Conservation (phyloP, 305 asterid genomes). For the Fraxinus sp. region DNA sequence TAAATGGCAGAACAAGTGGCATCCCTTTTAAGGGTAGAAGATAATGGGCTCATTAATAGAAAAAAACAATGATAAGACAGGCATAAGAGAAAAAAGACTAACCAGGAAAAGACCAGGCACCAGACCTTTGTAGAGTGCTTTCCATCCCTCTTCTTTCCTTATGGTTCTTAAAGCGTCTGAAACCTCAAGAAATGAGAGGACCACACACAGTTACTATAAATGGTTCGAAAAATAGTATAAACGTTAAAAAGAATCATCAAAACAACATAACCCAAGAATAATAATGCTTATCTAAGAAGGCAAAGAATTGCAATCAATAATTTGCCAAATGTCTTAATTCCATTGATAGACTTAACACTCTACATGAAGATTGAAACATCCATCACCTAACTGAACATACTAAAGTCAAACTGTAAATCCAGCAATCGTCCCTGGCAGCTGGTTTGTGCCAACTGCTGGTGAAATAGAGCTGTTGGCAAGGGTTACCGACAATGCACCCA, state of each 20-base stretch:
- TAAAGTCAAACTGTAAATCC: neutral
- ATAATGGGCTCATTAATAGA: neutral
- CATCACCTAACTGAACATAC: slow-evolving; percentile 1
- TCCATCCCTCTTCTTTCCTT: slow-evolving; percentile 94
- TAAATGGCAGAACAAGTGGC: neutral
- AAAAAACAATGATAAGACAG: neutral
- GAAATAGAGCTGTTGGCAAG: slow-evolving; percentile 2
- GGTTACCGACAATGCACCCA: neutral
- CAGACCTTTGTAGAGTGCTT: slow-evolving; percentile 84
- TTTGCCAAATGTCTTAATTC: slow-evolving; percentile 3
- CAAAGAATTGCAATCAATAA: slow-evolving; percentile 8
- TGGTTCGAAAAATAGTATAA: slow-evolving; percentile 8
- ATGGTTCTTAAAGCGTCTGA: slow-evolving; percentile 92
- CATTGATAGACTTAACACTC: slow-evolving; percentile 8
- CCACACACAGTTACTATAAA: slow-evolving; percentile 1
- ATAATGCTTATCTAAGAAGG: neutral
- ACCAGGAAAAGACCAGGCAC: slow-evolving; percentile 87
- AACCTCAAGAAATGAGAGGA: slow-evolving; percentile 17
- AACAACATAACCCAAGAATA: slow-evolving; percentile 8
- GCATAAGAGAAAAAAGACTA: slow-evolving; percentile 26
- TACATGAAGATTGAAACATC: neutral
- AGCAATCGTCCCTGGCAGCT: neutral
- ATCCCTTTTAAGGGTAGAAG: neutral
- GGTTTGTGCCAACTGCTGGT: neutral
- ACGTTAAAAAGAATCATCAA: neutral